These are phyloP conservation scores for Metarhizium humberi DNA, from an alignment of 2,329 filamentous ascomycete species.

Conservation along the genomic window DNA sequence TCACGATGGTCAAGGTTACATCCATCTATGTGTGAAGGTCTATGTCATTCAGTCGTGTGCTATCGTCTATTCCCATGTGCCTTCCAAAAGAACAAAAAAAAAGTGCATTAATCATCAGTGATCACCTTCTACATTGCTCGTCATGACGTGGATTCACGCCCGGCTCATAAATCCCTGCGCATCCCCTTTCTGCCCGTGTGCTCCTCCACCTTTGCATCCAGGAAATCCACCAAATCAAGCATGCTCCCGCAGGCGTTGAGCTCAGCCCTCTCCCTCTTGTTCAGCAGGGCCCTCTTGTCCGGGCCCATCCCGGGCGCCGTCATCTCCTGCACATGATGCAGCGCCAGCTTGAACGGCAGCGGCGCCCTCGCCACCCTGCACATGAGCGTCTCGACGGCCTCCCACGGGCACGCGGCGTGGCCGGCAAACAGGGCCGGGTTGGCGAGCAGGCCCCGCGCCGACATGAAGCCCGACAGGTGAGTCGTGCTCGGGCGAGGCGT, in stretches of 20 bases:
- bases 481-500: conserved; percentile 29
- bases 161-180: conserved; percentile 22
- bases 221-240: conserved; percentile 50
- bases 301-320: conserved; percentile 45
- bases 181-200: conserved; percentile 23
- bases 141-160: neutral
- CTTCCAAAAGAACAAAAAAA: neutral
- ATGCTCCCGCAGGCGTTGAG: conserved; percentile 42
- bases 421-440: conserved; percentile 60
- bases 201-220: conserved; percentile 40
- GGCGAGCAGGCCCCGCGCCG: conserved; percentile 56
- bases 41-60: neutral
- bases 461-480: conserved; percentile 56
- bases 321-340: conserved; percentile 63
- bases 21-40: neutral
- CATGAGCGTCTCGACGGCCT: conserved; percentile 55
- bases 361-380: conserved; percentile 46
- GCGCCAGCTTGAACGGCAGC: conserved; percentile 52
- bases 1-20: neutral
- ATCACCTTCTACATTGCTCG: too few species aligned
- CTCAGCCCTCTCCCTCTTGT: conserved; percentile 43
- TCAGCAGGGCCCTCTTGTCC: conserved; percentile 42
- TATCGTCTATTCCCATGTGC: neutral
- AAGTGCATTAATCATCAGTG: too few species aligned
- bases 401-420: conserved; percentile 47